Base-by-base conservation (phyloP, 2,329 filamentous ascomycete species). In the Pyrenophora seminiperda region DNA sequence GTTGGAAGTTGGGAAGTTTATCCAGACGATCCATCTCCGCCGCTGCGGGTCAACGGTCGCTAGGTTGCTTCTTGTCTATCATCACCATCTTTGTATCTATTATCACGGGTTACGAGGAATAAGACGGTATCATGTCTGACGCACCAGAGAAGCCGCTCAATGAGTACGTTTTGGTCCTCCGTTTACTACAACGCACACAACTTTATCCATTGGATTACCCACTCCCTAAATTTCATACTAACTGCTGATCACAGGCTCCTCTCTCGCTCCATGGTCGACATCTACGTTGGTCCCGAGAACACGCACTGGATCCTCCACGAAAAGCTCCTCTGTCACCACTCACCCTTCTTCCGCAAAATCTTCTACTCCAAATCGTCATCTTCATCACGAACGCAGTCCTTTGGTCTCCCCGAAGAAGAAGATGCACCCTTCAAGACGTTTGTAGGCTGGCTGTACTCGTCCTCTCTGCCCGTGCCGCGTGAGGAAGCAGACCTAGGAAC, bases 291-390 rank as follows among this genome's bases (percentile, higher is more conserved):
- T 45, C 56, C 73, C 5, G 76, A 80, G 29, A 80, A 79, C 70
- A 81, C 79, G 1, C 77, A 80, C 67, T 83, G 79, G 79, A 74
- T 77, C 47, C 73, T 83, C 3, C 80, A 82, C 73, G 79, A 83
- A 62, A 81, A 81, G 58, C 79, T 83, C 6, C 76, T 83, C 37
- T 81, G 78, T 73, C 65, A 81, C 61, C 76, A 80, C 67, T 81
- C 78, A 27, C 75, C 75, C 39, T 81, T 80, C 73, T 82, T 83
- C 75, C 72, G 76, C 61, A 74, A 76, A 46, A 75, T 78, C 68
- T 81, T 83, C 73, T 76, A 79, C 66, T 59, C 54, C 47, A 73
- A 75, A 41, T 49, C 47, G 27, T 51, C 46, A 31, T 50, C 43
- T 5, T 56, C 62, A 38, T 56, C 47, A 7, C 70, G 66, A 15